These are phyloP conservation scores for Aphanomyces invadans DNA, from an alignment of 352 stramenopile species.

Conservation along the genomic window DNA sequence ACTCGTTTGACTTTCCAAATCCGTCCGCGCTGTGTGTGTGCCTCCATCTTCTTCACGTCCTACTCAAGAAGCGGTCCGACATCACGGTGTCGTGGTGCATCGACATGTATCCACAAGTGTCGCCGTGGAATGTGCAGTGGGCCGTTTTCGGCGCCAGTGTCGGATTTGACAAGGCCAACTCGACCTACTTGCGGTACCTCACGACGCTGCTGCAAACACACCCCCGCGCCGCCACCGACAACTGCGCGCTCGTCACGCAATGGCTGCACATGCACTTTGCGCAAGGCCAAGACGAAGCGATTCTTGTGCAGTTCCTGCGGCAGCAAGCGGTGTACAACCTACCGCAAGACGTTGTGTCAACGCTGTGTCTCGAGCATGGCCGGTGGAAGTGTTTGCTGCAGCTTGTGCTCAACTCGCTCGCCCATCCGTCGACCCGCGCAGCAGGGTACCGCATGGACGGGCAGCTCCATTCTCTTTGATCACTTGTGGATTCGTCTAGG, in stretches of 20 bases:
- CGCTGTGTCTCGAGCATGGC: constrained; percentile 16
- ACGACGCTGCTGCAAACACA: background rate
- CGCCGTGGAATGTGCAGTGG: constrained; percentile 75
- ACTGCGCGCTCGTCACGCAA: background rate
- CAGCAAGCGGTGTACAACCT: background rate
- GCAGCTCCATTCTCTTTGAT: background rate
- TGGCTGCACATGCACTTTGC: constrained; percentile 12
- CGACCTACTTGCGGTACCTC: constrained; percentile 13
- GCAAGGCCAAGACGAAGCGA: background rate
- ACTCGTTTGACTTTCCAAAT: constrained; percentile 43
- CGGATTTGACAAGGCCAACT: constrained; percentile 26
- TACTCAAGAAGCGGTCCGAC: constrained; percentile 68
- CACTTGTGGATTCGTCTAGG: background rate
- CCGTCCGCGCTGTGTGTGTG: constrained; percentile 62
- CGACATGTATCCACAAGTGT: constrained; percentile 52
- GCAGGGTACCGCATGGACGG: background rate
- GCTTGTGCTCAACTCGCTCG: constrained; percentile 18
- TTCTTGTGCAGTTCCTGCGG: background rate
- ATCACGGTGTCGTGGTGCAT: constrained; percentile 66
- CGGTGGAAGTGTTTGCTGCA: constrained; percentile 9
- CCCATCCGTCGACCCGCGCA: background rate
- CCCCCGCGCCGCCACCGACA: background rate
- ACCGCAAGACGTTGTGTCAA: background rate
- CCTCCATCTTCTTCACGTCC: constrained; percentile 65
- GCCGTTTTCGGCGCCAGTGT: constrained; percentile 59